Conservation (phyloP, 331 rosid genomes). For the Malus hybrid region DNA sequence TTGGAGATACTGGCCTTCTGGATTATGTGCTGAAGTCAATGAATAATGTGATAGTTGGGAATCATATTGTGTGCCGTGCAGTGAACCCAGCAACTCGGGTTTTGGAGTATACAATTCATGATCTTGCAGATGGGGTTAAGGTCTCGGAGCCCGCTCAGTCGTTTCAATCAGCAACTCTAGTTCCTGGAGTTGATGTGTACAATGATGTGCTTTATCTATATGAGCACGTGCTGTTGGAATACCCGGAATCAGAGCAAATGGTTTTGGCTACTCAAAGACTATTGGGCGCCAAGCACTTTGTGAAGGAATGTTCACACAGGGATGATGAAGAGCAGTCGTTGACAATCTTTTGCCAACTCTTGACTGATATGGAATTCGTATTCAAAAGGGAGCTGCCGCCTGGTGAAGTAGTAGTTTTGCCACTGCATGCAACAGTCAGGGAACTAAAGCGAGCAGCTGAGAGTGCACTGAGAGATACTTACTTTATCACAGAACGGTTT, state of each 20-base stretch:
- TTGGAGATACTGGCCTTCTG: too few species aligned
- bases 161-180: conserved; percentile 16
- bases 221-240: conserved; percentile 53
- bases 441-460: conserved; percentile 65
- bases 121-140: conserved; percentile 5
- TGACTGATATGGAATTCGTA: conserved; percentile 24
- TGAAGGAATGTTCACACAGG: conserved; percentile 51
- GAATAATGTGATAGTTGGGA: too few species aligned
- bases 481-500: conserved; percentile 48
- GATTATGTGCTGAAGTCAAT: too few species aligned
- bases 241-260: conserved; percentile 54
- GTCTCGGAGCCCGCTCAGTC: conserved; percentile 27
- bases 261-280: conserved; percentile 55
- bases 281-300: conserved; percentile 65
- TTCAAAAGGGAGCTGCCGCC: conserved; percentile 29
- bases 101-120: too few species aligned
- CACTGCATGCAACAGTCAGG: conserved; percentile 61
- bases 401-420: conserved; percentile 60
- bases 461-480: conserved; percentile 68
- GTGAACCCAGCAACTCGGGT: too few species aligned
- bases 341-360: conserved; percentile 51
- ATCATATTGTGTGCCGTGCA: too few species aligned
- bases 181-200: conserved; percentile 59
- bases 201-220: conserved; percentile 54
- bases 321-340: conserved; percentile 58